These are phyloP conservation scores for Mortierella sp. DNA, from an alignment of 371 early-diverging fungal species.

Conservation along the genomic window DNA sequence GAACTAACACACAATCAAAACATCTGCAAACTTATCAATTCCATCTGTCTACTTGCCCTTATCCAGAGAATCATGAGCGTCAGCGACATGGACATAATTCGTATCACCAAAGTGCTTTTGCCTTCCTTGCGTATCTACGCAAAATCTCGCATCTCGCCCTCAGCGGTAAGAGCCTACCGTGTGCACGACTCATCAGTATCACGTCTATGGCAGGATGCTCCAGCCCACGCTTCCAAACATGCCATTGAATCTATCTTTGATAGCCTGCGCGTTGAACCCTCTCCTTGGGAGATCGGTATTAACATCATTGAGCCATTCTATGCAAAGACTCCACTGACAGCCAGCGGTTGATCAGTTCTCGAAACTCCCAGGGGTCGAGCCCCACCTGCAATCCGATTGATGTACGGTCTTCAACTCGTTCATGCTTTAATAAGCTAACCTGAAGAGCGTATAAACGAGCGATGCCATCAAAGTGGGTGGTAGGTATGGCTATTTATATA, in stretches of 20 bases:
- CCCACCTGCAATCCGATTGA: slow-evolving; percentile 30
- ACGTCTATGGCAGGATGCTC: slow-evolving; percentile 58
- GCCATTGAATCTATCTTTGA: slow-evolving; percentile 59
- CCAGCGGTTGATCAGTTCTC: slow-evolving; percentile 27
- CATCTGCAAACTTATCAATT: background rate
- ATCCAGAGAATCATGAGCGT: slow-evolving; percentile 57
- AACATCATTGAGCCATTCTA: slow-evolving; percentile 58
- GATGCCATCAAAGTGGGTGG: slow-evolving; percentile 57
- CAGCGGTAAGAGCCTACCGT: slow-evolving; percentile 44
- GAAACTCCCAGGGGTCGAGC: slow-evolving; percentile 38
- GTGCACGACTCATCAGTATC: slow-evolving; percentile 53
- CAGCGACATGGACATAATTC: slow-evolving; percentile 58
- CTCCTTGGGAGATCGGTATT: slow-evolving; percentile 60
- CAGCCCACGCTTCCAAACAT: slow-evolving; percentile 58
- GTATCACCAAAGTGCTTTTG: slow-evolving; percentile 55
- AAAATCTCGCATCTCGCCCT: slow-evolving; percentile 32
- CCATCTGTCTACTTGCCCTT: background rate
- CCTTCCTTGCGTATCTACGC: slow-evolving; percentile 51
- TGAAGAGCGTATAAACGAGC: slow-evolving; percentile 30
- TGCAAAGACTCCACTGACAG: slow-evolving; percentile 42
- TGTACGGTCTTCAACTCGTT: slow-evolving; percentile 52
- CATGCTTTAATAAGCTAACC: slow-evolving; percentile 25
- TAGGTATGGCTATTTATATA: slow-evolving; percentile 34
- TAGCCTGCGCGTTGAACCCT: slow-evolving; percentile 55
- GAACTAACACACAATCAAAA: too few relatives aligned